Evolutionary conservation across 2,329 filamentous ascomycete species (phyloP).

Genomic region (Helminthosporium solani): DNA sequence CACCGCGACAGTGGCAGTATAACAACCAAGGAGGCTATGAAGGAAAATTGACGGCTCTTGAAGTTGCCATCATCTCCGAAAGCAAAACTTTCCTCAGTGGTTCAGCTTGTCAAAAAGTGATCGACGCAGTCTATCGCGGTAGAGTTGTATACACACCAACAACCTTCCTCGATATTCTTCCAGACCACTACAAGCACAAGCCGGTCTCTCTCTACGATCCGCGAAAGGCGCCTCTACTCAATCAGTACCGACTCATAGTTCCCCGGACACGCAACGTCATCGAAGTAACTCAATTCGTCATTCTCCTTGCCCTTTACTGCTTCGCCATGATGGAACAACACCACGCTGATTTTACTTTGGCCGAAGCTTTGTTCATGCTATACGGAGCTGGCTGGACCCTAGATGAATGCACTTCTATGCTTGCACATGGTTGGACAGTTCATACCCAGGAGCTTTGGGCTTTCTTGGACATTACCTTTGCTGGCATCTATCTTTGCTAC

Average conservation of each 20-base stretch:
- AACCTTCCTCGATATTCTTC: conserved; percentile 78
- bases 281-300: conserved; percentile 71
- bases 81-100: conserved; percentile 76
- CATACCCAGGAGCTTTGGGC: conserved; percentile 90
- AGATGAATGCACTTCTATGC: conserved; percentile 73
- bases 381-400: conserved; percentile 78
- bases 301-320: conserved; percentile 69
- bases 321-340: conserved; percentile 70
- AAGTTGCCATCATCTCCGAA: conserved; percentile 80
- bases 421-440: conserved; percentile 76
- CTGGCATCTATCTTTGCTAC: conserved; percentile 69
- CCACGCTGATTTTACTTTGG: conserved; percentile 54
- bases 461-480: conserved; percentile 78
- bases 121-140: conserved; percentile 79
- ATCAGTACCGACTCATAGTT: conserved; percentile 83
- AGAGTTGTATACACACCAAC: conserved; percentile 80
- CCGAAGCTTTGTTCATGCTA: conserved; percentile 68
- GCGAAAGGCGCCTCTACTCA: conserved; percentile 70
- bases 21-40: conserved; percentile 51
- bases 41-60: conserved; percentile 71
- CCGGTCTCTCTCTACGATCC: conserved; percentile 81
- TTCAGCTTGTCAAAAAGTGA: conserved; percentile 77
- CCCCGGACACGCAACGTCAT: conserved; percentile 74
- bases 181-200: conserved; percentile 81
- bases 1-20: conserved; percentile 53